These are phyloP conservation scores for Croton setiger DNA, from an alignment of 441 rosid species.

Conservation along the genomic window DNA sequence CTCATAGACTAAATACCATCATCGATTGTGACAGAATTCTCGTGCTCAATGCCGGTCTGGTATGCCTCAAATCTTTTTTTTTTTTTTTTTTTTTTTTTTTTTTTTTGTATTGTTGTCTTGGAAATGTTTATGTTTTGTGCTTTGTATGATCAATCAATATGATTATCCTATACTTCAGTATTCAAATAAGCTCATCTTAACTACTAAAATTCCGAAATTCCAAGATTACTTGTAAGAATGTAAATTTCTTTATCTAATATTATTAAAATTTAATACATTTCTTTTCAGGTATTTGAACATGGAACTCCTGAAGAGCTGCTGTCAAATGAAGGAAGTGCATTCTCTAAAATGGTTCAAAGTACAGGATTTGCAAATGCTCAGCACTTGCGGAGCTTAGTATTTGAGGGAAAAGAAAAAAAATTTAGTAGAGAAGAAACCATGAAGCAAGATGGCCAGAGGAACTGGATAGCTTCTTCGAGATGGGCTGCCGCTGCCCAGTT, in stretches of 20 bases:
- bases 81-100: too few relatives aligned
- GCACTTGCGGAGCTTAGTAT: conserved; percentile 70
- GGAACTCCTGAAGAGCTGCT: conserved; percentile 71
- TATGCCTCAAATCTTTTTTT: conserved; percentile 25
- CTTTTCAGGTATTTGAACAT: conserved; percentile 72
- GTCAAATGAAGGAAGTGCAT: conserved; percentile 63
- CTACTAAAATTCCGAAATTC: not conserved
- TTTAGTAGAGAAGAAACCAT: conserved; percentile 21
- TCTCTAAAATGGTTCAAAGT: conserved; percentile 93
- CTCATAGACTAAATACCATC: conserved; percentile 90
- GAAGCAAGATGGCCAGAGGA: conserved; percentile 26
- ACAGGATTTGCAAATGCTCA: conserved; percentile 95
- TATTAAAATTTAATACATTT: conserved; percentile 4
- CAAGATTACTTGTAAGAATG: not conserved
- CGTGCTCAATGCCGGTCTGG: conserved; percentile 87
- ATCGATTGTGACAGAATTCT: conserved; percentile 83
- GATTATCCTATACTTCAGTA: not conserved
- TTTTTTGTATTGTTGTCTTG: too few relatives aligned
- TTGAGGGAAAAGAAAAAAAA: conserved; percentile 44
- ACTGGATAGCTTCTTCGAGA: conserved; percentile 47
- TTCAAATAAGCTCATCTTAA: not conserved
- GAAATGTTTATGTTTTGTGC: conserved; percentile 7
- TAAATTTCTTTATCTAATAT: not conserved
- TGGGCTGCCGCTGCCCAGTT: conserved; percentile 54
- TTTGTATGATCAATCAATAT: not conserved